Conservation (phyloP, 306 rosid species). For the Coriaria nepalensis region DNA sequence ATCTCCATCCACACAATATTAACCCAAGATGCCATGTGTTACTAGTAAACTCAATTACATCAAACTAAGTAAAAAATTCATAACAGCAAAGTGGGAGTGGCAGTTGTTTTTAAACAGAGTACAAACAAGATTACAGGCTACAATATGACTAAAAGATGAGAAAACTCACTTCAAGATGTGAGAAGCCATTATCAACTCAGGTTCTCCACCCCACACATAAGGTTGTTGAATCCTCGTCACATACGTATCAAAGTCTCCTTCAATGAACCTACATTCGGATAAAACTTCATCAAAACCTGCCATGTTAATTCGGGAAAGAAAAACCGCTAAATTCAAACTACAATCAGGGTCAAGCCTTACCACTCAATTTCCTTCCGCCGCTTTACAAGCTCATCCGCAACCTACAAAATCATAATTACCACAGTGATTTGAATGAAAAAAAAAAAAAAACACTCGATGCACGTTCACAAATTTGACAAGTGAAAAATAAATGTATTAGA, state of each 20-base stretch:
- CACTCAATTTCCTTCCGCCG: slow-evolving; percentile 90
- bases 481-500: background rate
- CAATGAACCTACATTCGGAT: slow-evolving; percentile 49
- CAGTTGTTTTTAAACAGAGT: too few relatives aligned
- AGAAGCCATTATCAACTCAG: slow-evolving; percentile 87
- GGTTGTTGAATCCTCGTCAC: slow-evolving; percentile 58
- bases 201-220: slow-evolving; percentile 92
- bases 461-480: slow-evolving; percentile 1
- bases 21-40: too few relatives aligned
- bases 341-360: slow-evolving; percentile 24
- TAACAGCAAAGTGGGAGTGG: too few relatives aligned
- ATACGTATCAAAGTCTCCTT: slow-evolving; percentile 78
- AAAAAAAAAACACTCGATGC: slow-evolving; percentile 2
- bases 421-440: background rate
- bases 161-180: slow-evolving; percentile 73
- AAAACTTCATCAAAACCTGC: slow-evolving; percentile 1
- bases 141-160: background rate
- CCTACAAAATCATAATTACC: slow-evolving; percentile 26
- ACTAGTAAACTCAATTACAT: too few relatives aligned
- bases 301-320: background rate
- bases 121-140: too few relatives aligned
- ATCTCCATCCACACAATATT: too few relatives aligned
- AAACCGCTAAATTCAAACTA: slow-evolving; percentile 4
- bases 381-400: slow-evolving; percentile 63
- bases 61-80: too few relatives aligned